Evolutionary conservation across 2,329 filamentous ascomycete species (phyloP).

Genomic region (Fusarium nodosum): DNA sequence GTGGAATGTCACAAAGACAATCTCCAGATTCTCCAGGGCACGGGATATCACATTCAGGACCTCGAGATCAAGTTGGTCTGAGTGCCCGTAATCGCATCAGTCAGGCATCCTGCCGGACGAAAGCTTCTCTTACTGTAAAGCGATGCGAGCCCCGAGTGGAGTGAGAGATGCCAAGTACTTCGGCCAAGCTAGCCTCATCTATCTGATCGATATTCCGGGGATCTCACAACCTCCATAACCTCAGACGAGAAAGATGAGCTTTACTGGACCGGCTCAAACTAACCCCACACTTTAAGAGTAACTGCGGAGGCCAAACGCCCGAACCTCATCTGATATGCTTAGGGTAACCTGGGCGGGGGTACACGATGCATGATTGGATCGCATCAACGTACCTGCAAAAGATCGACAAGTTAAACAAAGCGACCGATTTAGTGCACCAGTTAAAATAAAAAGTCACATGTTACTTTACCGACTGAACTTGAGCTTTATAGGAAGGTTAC

Average conservation of each 20-base stretch:
- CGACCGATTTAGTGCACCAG: constrained; percentile 1
- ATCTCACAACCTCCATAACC: neutral
- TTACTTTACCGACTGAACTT: constrained; percentile 1
- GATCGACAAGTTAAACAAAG: constrained; percentile 18
- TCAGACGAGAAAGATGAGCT: too few species aligned
- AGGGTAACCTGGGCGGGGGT: neutral
- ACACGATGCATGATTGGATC: constrained; percentile 22
- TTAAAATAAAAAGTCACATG: constrained; percentile 8
- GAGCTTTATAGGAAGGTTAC: constrained; percentile 5
- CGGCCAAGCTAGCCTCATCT: neutral
- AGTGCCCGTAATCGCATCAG: neutral
- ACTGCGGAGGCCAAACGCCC: constrained; percentile 14
- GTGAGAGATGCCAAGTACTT: neutral
- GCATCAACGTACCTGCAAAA: constrained; percentile 9
- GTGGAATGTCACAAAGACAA: too few species aligned
- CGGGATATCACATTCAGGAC: too few species aligned
- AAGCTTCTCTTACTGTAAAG: neutral
- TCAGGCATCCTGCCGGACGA: neutral
- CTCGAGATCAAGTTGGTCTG: neutral
- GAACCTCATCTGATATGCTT: neutral
- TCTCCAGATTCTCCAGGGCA: too few species aligned
- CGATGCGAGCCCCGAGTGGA: rapidly evolving
- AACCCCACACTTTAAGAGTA: constrained; percentile 4
- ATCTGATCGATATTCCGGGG: neutral
- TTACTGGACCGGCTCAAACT: constrained; percentile 30